Percentiles rank a stretch among this genome's conserved stretches.
Evolutionary conservation across 2,329 filamentous ascomycete genomes (phyloP).

Genomic region (Talaromyces sp.): DNA sequence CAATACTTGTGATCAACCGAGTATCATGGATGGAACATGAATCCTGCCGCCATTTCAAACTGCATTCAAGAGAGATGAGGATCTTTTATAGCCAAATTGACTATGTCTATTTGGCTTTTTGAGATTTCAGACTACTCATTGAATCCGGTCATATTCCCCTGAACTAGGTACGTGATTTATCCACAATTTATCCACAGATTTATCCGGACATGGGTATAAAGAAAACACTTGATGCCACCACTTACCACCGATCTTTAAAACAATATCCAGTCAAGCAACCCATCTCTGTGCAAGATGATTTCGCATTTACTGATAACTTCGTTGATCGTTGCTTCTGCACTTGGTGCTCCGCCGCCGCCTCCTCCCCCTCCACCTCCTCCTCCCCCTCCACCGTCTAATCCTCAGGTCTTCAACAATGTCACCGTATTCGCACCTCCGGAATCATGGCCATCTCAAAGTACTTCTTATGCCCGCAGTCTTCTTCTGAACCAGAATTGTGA

Average conservation of each 20-base stretch:
- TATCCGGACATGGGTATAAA: not conserved
- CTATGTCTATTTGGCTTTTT: too few species aligned
- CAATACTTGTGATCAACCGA: too few species aligned
- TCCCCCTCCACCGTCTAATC: not conserved
- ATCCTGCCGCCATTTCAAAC: too few species aligned
- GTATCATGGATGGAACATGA: too few species aligned
- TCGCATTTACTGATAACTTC: not conserved
- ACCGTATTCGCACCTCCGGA: constrained; percentile 43
- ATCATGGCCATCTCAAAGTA: constrained; percentile 44
- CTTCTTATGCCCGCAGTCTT: constrained; percentile 49
- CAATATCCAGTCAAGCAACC: not conserved
- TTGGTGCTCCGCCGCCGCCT: not conserved
- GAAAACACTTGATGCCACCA: not conserved
- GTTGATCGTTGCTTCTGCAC: not conserved
- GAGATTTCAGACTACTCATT: too few species aligned
- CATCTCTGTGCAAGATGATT: not conserved
- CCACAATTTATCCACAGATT: not conserved
- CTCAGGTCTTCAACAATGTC: constrained; percentile 26
- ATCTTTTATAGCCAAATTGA: too few species aligned
- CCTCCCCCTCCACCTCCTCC: too few species aligned
- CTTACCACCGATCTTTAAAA: not conserved
- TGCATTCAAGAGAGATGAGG: too few species aligned
- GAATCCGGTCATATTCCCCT: not conserved
- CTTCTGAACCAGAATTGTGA: constrained; percentile 32
- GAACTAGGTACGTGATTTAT: not conserved